Evolutionary conservation across 2,329 filamentous ascomycete genomes (phyloP), one percentile per base, ranked within the genome.

Genomic region (Daldinia sp.): DNA sequence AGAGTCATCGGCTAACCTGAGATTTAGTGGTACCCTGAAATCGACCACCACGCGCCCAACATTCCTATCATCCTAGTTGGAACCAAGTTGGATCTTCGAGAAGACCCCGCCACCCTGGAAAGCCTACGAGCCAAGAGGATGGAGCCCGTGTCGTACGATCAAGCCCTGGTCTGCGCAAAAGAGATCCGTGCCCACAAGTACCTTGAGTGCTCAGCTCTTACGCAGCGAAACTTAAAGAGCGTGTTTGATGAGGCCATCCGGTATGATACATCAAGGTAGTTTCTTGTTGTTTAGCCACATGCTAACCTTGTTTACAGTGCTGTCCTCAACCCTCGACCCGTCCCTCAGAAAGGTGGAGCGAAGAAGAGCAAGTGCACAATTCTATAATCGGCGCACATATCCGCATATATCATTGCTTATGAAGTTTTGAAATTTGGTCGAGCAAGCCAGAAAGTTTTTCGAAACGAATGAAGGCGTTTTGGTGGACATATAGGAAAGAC

Each of bases 211-310:
- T 98, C 96, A 59, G 96, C 96, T 54, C 85, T 99, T 74, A 99
- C 96, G 41, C 96, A 98, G 85, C 88, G 95, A 78, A 98, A 98
- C 81, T 83, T 99, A 75, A 99, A 99, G 90, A 97, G 93, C 77
- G 96, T 99, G 55, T 99, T 99, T 79, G 96, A 99, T 79, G 95
- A 98, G 83, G 96, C 96, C 37, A 99, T 99, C 79, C 91, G 96
- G 96, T 98, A 84, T 75, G 91, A 83, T 46, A 12, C 64, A 74
- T 76, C 63, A 77, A 73, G 72, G 70, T 72, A 63, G 72, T 77
- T 37, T 66, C 63, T 65, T 65, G 15, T 50, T 79, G 63, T 37
- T 7, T 10, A 37, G 41, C 42, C n/a, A 44, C 59, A 61, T 73
- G 70, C 71, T 77, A 63, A 70, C 68, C 53, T 67, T 20, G 12